Percentiles rank a stretch among this genome's conserved stretches.
Conservation (phyloP, 2,329 filamentous ascomycete species). For the Corynespora cassiicola region DNA sequence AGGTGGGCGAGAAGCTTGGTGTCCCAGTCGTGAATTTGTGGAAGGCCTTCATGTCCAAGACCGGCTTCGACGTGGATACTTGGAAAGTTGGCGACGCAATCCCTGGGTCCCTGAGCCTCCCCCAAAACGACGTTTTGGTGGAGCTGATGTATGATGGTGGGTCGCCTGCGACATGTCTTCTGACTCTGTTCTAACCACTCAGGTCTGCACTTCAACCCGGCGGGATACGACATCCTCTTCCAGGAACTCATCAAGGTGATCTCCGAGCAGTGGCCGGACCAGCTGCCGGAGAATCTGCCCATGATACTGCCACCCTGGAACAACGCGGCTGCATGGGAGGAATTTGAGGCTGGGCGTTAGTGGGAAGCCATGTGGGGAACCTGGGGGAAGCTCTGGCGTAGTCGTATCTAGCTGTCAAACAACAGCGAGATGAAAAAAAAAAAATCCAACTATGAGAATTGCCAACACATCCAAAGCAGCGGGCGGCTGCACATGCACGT, state of each 20-base stretch:
- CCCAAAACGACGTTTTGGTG: slow-evolving; percentile 62
- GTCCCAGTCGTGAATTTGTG: slow-evolving; percentile 80
- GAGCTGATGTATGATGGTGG: slow-evolving; percentile 64
- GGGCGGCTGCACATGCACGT: no score
- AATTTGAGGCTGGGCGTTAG: slow-evolving; percentile 21
- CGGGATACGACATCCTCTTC: slow-evolving; percentile 64
- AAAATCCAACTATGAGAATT: no score
- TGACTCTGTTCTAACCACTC: not conserved
- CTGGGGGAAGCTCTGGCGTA: no score
- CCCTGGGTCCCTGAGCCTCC: slow-evolving; percentile 63
- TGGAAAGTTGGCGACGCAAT: slow-evolving; percentile 53
- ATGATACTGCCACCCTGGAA: slow-evolving; percentile 63
- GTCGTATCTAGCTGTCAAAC: no score
- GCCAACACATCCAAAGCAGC: no score
- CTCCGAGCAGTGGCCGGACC: slow-evolving; percentile 59
- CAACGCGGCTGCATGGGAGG: slow-evolving; percentile 43
- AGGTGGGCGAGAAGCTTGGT: slow-evolving; percentile 62
- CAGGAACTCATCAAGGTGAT: slow-evolving; percentile 61
- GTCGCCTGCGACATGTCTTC: slow-evolving; percentile 26
- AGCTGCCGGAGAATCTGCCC: slow-evolving; percentile 58
- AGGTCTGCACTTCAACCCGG: slow-evolving; percentile 65
- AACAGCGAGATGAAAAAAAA: no score
- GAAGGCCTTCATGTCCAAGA: slow-evolving; percentile 74
- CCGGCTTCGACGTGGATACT: slow-evolving; percentile 55
- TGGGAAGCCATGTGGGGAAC: no score